Percentiles rank a stretch among this genome's conserved stretches.
These are phyloP conservation scores for Bonia amplexicaulis DNA, from an alignment of 176 grass and related monocot species.

Conservation along the genomic window DNA sequence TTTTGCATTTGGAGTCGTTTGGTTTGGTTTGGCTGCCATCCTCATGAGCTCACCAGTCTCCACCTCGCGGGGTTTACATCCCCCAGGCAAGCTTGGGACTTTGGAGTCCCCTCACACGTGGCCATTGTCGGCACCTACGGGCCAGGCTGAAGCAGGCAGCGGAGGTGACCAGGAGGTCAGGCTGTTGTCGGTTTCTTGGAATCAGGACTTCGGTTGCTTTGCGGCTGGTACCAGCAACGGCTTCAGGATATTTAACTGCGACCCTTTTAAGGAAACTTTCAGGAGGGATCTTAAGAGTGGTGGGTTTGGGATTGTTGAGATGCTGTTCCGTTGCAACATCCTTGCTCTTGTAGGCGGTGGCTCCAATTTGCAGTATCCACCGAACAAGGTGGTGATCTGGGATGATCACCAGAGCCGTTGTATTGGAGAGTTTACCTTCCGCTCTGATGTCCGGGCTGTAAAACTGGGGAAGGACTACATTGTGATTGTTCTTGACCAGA, in stretches of 20 bases:
- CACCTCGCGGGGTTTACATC: slow-evolving; percentile 32
- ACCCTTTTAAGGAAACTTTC: slow-evolving; percentile 87
- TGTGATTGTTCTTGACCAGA: slow-evolving; percentile 88
- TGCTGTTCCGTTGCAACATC: slow-evolving; percentile 91
- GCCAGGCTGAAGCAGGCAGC: slow-evolving; percentile 31
- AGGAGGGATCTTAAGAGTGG: slow-evolving; percentile 83
- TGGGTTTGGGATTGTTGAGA: slow-evolving; percentile 83
- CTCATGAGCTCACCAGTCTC: slow-evolving; percentile 70
- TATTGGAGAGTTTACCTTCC: slow-evolving; percentile 81
- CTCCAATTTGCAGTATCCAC: slow-evolving; percentile 64
- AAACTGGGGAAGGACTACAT: slow-evolving; percentile 64
- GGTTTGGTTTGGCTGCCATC: neutral
- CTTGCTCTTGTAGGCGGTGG: slow-evolving; percentile 78
- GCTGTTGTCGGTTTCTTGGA: slow-evolving; percentile 74
- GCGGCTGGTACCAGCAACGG: slow-evolving; percentile 80
- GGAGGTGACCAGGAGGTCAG: slow-evolving; percentile 46
- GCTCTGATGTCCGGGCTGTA: slow-evolving; percentile 61
- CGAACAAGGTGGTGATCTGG: slow-evolving; percentile 95
- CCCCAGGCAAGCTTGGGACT: slow-evolving; percentile 33
- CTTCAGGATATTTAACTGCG: slow-evolving; percentile 77
- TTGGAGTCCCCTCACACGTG: slow-evolving; percentile 37
- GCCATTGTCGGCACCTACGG: slow-evolving; percentile 29
- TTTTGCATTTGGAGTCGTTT: neutral
- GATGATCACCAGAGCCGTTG: slow-evolving; percentile 87
- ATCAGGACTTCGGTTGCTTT: slow-evolving; percentile 81